Base-by-base conservation (phyloP, 257 asterid species). In the Solanum tarapatanum region DNA sequence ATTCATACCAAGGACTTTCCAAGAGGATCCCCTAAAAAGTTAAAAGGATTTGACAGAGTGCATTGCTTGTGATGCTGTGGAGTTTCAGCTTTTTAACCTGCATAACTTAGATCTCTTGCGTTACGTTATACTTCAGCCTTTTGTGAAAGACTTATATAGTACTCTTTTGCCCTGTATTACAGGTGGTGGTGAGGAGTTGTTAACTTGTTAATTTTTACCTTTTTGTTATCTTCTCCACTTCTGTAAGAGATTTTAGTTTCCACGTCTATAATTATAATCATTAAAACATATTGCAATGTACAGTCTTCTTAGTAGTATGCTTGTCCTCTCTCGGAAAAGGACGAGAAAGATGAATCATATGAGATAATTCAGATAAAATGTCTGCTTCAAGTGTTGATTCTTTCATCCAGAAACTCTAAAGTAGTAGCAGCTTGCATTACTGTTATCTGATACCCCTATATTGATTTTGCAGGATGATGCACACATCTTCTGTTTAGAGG, bases 401-500 rank as follows among this genome's bases (percentile, higher is more conserved):
- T 45, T 45, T 80, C 85, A 28, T 48, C 28, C 36, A 11, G 68
- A 80, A 79, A 80, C 66, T 80, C 84, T 33, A 0, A 24, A 43
- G 66, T 45, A 24, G 10, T 5, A 30, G 85, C 69, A 30, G 35
- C 43, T 9, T 82, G 85, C 43, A 48, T 17, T 30, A 30, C 85
- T 16, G 41, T 48, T 5, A 82, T 82, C 28, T 28, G 64, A 82
- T 48, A 82, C 69, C 85, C 28, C 17, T 82, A 16, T 28, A 48
- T 28, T 48, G 43, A 28, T 45, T 88, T 92, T 91, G 82, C 94
- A 96, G 98, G 99, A 97, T 91, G 99, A 97, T 89, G 99, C 98
- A 84, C 99, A 95, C 90, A 94, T 97, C 86, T 97, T 97, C 89
- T 95, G 99, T 91, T 91, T 97, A 55, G 98, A 97, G 77, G 95